Conservation (phyloP, 441 rosid genomes). For the Adansonia madagascariensis region DNA sequence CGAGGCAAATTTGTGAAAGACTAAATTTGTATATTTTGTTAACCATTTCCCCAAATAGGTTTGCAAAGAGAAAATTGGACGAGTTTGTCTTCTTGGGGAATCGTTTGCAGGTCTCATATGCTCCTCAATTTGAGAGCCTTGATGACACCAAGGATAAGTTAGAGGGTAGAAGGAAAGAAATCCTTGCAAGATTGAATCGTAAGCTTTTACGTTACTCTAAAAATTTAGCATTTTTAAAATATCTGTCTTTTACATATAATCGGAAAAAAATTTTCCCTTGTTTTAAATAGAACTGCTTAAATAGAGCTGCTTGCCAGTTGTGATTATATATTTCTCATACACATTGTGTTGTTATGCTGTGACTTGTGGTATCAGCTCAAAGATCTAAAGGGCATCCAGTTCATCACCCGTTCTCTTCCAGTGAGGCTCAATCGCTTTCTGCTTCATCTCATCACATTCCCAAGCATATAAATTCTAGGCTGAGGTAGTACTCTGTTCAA, state of each 20-base stretch:
- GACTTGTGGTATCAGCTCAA: slow-evolving; percentile 45
- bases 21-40: slow-evolving; percentile 3
- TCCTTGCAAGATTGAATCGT: slow-evolving; percentile 66
- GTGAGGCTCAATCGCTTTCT: slow-evolving; percentile 31
- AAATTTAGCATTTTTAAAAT: background rate
- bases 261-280: background rate
- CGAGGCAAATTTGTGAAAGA: background rate
- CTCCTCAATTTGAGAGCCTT: slow-evolving; percentile 74
- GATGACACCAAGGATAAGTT: slow-evolving; percentile 74
- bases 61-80: slow-evolving; percentile 85
- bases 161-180: slow-evolving; percentile 78
- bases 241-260: background rate
- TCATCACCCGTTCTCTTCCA: slow-evolving; percentile 31
- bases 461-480: slow-evolving; percentile 32
- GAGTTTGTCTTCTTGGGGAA: slow-evolving; percentile 78
- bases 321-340: background rate
- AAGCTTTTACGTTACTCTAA: slow-evolving; percentile 32
- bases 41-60: slow-evolving; percentile 42
- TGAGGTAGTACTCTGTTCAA: slow-evolving; percentile 24
- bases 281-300: background rate
- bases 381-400: slow-evolving; percentile 41
- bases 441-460: slow-evolving; percentile 37
- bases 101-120: slow-evolving; percentile 70
- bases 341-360: slow-evolving; percentile 9
- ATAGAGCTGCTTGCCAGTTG: background rate